Evolutionary conservation across 106 monocot genomes (phyloP), one percentile per base, ranked within the genome.

Genomic region (Iris macrosiphon): DNA sequence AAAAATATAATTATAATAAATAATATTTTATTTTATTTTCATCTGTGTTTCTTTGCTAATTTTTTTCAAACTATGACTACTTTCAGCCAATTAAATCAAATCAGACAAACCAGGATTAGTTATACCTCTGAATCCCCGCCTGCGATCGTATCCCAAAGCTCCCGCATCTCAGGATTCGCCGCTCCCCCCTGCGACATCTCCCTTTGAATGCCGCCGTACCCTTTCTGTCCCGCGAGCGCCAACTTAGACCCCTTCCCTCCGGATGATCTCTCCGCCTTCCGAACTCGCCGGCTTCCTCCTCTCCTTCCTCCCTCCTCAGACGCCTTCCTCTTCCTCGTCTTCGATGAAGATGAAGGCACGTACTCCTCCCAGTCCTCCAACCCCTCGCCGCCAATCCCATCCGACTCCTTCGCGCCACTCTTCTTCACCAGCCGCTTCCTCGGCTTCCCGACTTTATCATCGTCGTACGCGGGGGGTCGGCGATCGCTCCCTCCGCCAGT

Each of bases 101-200:
- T n/a, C n/a, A 52, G 2, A 20, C 30, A 30, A 11, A 52, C 3
- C n/a, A n/a, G n/a, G n/a, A n/a, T n/a, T n/a, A n/a, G n/a, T n/a
- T 24, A 40, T 41, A 98, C 98, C 98, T 98, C 90, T 0, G 87
- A 90, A 75, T 98, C 90, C 7, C 69, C 78, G 2, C 94, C 87
- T 7, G 90, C 90, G 32, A 91, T 71, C 9, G 83, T 91, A 45
- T 98, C 65, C 98, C 98, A 91, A 29, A 98, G 40, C 61, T 98
- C 98, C 59, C 77, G 48, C 14, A 83, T 72, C 71, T 87, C 86
- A 6, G 49, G 43, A 24, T 79, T 74, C 3, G 19, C 82, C 13
- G 62, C 30, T 55, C 66, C 65, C 51, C 61, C 16, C 12, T 54
- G n/a, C n/a, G n/a, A n/a, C n/a, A n/a, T n/a, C n/a, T n/a, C n/a